Base-by-base conservation (phyloP, 1,284 basidiomycete species). In the Exsudoporus floridanus region DNA sequence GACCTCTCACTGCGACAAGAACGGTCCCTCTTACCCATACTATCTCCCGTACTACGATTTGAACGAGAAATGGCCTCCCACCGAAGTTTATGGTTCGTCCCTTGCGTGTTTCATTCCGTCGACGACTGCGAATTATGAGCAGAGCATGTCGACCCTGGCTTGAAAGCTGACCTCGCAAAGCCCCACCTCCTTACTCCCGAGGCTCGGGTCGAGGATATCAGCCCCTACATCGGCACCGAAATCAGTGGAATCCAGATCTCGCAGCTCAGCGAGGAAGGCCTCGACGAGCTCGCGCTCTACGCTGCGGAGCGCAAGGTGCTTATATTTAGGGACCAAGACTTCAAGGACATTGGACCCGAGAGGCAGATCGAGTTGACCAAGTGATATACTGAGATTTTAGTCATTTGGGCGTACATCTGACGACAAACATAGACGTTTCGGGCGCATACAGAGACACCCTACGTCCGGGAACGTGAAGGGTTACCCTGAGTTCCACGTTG, bases 251-350 rank as follows among this genome's bases (percentile, higher is more conserved):
- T 86, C 9, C 80, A 86, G 59, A 71, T 87, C 46, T 79, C 79
- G 9, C 62, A 83, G 59, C 75, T 87, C 31, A 73, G 69, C 36
- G 70, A 74, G 16, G 77, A 75, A 46, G 82, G 82, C 4, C 73
- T 82, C 16, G 81, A 86, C 57, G 82, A 86, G 62, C 76, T 86
- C 34, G 83, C 84, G 0, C 71, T 86, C 14, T 77, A 74, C 53
- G 75, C 79, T 16, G 84, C 83, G 1, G 77, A 85, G 64, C 69
- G 83, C 47, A 83, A 83, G 60, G 74, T 85, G 25, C 67, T 84
- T 2, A 61, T 81, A 21, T 79, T 84, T 68, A 74, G 80, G 23
- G 75, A 82, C 65, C 81, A 82, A 23, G 76, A 82, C 64, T 82
- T 82, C 69, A 82, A 79, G 66, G 80, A 81, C 55, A 57, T 81